These are phyloP conservation scores for Populus pruinosa DNA, from an alignment of 345 rosid species.

Conservation along the genomic window DNA sequence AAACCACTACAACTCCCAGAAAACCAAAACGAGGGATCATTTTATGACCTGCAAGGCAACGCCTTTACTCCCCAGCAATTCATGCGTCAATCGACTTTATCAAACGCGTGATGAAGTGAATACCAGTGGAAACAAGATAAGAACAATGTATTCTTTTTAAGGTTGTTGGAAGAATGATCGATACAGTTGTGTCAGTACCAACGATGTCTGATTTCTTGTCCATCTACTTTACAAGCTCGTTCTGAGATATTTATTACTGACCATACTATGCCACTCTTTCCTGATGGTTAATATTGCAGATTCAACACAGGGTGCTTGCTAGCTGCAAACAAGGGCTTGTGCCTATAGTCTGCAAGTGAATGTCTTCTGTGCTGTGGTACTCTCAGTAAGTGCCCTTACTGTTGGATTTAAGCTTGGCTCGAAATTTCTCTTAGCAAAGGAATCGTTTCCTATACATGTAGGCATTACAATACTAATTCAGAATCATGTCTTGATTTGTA, in stretches of 20 bases:
- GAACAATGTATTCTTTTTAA: background rate
- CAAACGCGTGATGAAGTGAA: background rate
- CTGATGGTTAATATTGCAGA: constrained; percentile 2
- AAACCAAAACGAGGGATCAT: background rate
- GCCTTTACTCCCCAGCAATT: background rate
- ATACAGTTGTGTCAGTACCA: background rate
- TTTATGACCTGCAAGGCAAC: background rate
- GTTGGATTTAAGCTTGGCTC: background rate
- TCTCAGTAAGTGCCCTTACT: background rate
- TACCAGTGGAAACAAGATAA: background rate
- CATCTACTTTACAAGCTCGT: background rate
- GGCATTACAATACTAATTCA: background rate
- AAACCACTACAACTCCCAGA: background rate
- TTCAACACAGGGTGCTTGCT: background rate
- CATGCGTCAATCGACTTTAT: background rate
- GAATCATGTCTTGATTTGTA: background rate
- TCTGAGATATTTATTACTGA: background rate
- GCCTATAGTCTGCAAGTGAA: background rate
- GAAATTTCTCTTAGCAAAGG: background rate
- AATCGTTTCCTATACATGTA: background rate
- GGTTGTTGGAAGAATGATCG: background rate
- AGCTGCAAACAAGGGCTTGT: background rate
- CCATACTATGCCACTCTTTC: background rate
- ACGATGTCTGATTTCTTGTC: background rate
- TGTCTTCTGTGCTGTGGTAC: background rate